A percentile compares a stretch with the other conserved stretches of the same genome.
Conservation (phyloP, 495 filamentous ascomycete genomes). For the Trichoderma asperelloides region DNA sequence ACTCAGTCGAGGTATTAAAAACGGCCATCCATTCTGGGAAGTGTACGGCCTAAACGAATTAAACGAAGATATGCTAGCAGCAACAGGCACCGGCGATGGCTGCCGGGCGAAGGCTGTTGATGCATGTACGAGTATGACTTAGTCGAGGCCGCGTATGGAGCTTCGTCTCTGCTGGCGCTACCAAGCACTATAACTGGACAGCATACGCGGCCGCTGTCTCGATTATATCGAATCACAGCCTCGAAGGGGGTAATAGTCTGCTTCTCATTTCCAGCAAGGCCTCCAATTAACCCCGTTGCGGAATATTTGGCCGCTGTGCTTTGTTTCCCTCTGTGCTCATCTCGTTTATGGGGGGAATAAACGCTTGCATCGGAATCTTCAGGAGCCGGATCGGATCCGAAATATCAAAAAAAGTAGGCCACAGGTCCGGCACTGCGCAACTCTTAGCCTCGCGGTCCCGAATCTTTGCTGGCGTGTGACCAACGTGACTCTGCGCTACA, state of each 20-base stretch:
- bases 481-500: background rate
- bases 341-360: background rate
- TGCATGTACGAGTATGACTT: background rate
- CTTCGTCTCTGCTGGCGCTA: background rate
- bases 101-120: background rate
- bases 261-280: background rate
- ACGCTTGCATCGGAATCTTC: background rate
- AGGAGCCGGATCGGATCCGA: background rate
- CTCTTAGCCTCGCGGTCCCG: background rate
- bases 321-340: background rate
- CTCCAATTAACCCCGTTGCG: background rate
- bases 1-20: background rate
- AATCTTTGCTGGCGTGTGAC: conserved; percentile 1
- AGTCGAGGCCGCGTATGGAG: background rate
- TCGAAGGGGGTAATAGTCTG: background rate
- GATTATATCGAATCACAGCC: background rate
- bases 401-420: background rate
- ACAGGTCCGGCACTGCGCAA: background rate
- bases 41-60: background rate
- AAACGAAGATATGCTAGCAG: background rate
- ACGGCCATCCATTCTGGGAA: background rate
- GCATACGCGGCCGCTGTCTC: background rate
- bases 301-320: background rate
- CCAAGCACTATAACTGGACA: background rate
- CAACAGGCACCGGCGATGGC: background rate